A percentile compares a stretch with the other conserved stretches of the same genome.
These are phyloP conservation scores for Ustilago sp. DNA, from an alignment of 1,284 basidiomycete genomes.

Conservation along the genomic window DNA sequence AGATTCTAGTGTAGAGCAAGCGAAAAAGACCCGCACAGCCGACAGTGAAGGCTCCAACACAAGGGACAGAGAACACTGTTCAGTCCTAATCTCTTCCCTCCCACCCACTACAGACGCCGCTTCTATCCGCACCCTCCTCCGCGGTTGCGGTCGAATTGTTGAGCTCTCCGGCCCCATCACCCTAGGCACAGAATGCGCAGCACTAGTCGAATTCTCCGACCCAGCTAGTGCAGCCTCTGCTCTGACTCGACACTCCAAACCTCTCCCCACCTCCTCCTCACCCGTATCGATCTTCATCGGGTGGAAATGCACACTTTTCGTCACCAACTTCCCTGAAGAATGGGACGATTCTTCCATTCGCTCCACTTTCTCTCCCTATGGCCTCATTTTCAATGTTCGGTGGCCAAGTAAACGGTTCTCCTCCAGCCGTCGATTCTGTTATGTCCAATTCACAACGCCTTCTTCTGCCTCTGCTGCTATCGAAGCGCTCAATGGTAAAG, in stretches of 20 bases:
- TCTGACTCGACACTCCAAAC: conserved; percentile 92
- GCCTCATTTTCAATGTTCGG: conserved; percentile 89
- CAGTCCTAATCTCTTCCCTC: conserved; percentile 85
- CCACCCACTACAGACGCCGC: conserved; percentile 75
- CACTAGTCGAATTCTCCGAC: conserved; percentile 70
- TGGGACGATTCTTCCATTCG: conserved; percentile 82
- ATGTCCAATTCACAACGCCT: conserved; percentile 87
- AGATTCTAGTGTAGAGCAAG: conserved; percentile 10
- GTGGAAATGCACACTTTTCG: conserved; percentile 93
- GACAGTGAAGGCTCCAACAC: conserved; percentile 18
- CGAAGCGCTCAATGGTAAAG: conserved; percentile 80
- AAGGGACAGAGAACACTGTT: conserved; percentile 92
- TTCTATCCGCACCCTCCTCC: conserved; percentile 81
- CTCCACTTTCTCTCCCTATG: conserved; percentile 83
- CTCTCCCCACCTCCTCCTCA: conserved; percentile 73
- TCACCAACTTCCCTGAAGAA: conserved; percentile 92
- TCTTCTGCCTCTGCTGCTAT: conserved; percentile 83
- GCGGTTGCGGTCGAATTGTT: conserved; percentile 73
- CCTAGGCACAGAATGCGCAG: conserved; percentile 61
- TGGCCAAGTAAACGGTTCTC: conserved; percentile 99
- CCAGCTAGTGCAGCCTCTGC: conserved; percentile 77
- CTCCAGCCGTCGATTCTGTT: conserved; percentile 88
- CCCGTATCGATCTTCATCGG: conserved; percentile 84
- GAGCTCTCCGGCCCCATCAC: conserved; percentile 56
- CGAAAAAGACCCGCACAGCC: conserved; percentile 57